Conservation (phyloP, 176 grass and related monocot genomes). For the Eleusine coracana region DNA sequence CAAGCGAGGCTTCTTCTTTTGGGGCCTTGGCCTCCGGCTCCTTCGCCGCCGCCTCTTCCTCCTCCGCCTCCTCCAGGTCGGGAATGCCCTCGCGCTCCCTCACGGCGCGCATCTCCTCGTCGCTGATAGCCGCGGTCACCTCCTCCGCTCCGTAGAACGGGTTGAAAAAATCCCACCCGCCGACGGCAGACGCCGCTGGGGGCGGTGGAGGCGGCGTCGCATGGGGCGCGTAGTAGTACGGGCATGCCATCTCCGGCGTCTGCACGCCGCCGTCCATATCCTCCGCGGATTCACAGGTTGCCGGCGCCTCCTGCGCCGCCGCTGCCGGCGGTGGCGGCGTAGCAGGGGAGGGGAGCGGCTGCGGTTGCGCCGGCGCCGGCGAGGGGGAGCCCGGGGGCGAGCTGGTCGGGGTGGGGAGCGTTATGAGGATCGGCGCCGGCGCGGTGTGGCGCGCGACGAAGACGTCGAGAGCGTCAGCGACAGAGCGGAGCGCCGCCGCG, state of each 20-base stretch:
- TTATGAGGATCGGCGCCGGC: slow-evolving; percentile 80
- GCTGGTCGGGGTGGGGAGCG: slow-evolving; percentile 51
- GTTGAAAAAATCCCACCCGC: slow-evolving; percentile 97
- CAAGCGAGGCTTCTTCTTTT: slow-evolving; percentile 29
- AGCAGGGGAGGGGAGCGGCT: slow-evolving; percentile 20
- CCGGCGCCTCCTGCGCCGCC: background rate
- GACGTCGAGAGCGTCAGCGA: slow-evolving; percentile 71
- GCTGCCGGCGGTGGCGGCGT: background rate
- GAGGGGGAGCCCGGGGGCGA: slow-evolving; percentile 59
- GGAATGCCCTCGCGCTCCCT: slow-evolving; percentile 95
- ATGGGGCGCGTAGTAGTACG: slow-evolving; percentile 68
- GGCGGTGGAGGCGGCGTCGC: slow-evolving; percentile 46
- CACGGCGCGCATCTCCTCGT: slow-evolving; percentile 79
- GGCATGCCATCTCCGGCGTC: slow-evolving; percentile 53
- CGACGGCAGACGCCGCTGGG: slow-evolving; percentile 36
- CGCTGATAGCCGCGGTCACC: slow-evolving; percentile 48
- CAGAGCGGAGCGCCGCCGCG: slow-evolving; percentile 60
- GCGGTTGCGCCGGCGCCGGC: slow-evolving; percentile 37
- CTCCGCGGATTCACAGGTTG: background rate
- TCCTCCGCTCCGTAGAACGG: slow-evolving; percentile 75
- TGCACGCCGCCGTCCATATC: slow-evolving; percentile 14
- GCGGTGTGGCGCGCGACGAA: slow-evolving; percentile 86
- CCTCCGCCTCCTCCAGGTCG: slow-evolving; percentile 81
- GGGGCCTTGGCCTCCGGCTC: slow-evolving; percentile 5
- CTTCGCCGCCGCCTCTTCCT: slow-evolving; percentile 39